Evolutionary conservation across 805 yeast species (phyloP).

Genomic region (Wickerhamiella parazyma): DNA sequence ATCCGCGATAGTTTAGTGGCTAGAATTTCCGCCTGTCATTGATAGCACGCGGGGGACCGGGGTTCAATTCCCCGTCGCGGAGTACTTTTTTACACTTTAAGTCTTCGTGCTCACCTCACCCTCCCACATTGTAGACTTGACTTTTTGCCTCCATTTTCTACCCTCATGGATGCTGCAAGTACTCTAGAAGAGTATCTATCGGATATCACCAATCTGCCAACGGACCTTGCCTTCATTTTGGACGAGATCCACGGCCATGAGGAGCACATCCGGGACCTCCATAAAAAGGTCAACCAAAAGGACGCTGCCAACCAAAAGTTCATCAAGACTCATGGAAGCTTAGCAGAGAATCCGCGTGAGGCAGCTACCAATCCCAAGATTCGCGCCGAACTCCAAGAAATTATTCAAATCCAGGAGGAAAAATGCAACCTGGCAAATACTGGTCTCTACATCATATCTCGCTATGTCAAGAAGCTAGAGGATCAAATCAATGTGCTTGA

Average conservation of each 20-base stretch:
- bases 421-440: conserved; percentile 73
- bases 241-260: conserved; percentile 70
- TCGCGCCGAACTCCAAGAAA: conserved; percentile 48
- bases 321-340: conserved; percentile 70
- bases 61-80: conserved; percentile 19
- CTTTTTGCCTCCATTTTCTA: conserved; percentile 6
- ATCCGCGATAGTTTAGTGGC: conserved; percentile 30
- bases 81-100: conserved; percentile 16
- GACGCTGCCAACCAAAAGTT: conserved; percentile 75
- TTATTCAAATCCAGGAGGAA: conserved; percentile 54
- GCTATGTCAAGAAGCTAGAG: conserved; percentile 61
- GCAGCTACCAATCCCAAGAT: conserved; percentile 50
- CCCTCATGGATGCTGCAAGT: conserved; percentile 81
- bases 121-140: too few species aligned
- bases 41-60: conserved; percentile 17
- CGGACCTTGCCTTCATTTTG: conserved; percentile 67
- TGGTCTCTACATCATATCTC: conserved; percentile 60
- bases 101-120: not conserved
- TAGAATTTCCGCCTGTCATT: conserved; percentile 29
- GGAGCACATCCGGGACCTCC: conserved; percentile 45
- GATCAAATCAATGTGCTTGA: conserved; percentile 64
- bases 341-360: conserved; percentile 72
- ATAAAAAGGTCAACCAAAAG: conserved; percentile 51
- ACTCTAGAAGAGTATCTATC: conserved; percentile 54
- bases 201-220: conserved; percentile 64